Percentiles rank a stretch among this genome's conserved stretches.
These are phyloP conservation scores for Styphnolobium japonicum DNA, from an alignment of 306 rosid species.

Conservation along the genomic window DNA sequence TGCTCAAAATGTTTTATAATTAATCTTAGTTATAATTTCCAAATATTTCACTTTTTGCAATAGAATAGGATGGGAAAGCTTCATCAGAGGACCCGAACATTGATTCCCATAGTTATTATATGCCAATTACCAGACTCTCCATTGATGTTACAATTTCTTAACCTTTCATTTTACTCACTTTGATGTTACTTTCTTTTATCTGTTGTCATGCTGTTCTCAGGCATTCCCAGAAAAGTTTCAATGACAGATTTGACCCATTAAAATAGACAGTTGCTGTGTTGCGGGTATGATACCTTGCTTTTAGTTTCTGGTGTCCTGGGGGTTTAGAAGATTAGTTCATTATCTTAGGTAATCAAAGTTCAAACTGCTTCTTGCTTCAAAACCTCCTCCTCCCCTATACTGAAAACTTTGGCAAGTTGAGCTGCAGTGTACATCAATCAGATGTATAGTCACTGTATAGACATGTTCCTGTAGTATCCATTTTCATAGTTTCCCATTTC, in stretches of 20 bases:
- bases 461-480: neutral
- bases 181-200: neutral
- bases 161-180: neutral
- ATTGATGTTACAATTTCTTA: neutral
- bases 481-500: neutral
- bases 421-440: neutral
- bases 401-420: neutral
- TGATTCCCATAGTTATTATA: neutral
- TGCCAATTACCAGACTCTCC: neutral
- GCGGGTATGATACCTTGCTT: neutral
- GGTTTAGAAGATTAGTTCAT: neutral
- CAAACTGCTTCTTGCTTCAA: neutral
- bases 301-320: neutral
- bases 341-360: neutral
- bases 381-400: neutral
- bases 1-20: neutral
- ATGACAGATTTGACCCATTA: neutral
- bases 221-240: constrained; percentile 5
- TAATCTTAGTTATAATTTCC: neutral
- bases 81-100: neutral
- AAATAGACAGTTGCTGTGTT: neutral
- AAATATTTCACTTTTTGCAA: neutral
- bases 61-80: neutral
- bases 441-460: neutral
- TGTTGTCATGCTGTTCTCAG: neutral